Evolutionary conservation across 139 green algal genomes (phyloP).

Genomic region (Ulvella scutata): DNA sequence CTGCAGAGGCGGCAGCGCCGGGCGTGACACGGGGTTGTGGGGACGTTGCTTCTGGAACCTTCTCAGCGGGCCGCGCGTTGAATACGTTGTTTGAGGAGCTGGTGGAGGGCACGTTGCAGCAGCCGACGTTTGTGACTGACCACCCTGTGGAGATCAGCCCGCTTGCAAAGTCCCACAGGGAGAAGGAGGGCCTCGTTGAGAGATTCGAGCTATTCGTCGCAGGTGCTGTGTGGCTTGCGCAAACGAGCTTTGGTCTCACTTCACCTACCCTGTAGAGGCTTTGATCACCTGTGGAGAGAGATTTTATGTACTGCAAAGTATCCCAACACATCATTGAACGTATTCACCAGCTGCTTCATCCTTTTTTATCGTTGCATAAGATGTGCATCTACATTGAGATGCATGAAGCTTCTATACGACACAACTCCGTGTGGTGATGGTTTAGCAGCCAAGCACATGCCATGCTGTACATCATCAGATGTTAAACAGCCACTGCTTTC

Average conservation of each 20-base stretch:
- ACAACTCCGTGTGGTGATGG: too few relatives aligned
- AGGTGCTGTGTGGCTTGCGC: slow-evolving; percentile 16
- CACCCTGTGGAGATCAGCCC: slow-evolving; percentile 88
- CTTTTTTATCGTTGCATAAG: too few relatives aligned
- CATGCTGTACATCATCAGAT: too few relatives aligned
- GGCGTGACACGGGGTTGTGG: slow-evolving; percentile 12
- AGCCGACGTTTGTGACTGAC: slow-evolving; percentile 96
- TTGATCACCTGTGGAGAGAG: not conserved
- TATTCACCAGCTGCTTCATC: too few relatives aligned
- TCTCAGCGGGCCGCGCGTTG: slow-evolving; percentile 51
- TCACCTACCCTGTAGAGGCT: not conserved
- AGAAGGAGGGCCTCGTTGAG: slow-evolving; percentile 57
- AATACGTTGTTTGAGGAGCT: slow-evolving; percentile 90
- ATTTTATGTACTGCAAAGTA: too few relatives aligned
- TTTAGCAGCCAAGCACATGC: too few relatives aligned
- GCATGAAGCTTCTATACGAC: too few relatives aligned
- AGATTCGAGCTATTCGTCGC: slow-evolving; percentile 96
- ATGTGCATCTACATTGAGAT: too few relatives aligned
- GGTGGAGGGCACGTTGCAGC: slow-evolving; percentile 55
- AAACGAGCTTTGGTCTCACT: not conserved
- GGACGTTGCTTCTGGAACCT: not conserved
- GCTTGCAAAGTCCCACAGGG: slow-evolving; percentile 86
- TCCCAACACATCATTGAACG: too few relatives aligned
- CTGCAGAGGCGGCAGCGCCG: slow-evolving; percentile 6
- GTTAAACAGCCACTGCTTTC: too few relatives aligned